Base-by-base conservation (phyloP, 768 basidiomycete genomes). In the Naganishia vishniacii region DNA sequence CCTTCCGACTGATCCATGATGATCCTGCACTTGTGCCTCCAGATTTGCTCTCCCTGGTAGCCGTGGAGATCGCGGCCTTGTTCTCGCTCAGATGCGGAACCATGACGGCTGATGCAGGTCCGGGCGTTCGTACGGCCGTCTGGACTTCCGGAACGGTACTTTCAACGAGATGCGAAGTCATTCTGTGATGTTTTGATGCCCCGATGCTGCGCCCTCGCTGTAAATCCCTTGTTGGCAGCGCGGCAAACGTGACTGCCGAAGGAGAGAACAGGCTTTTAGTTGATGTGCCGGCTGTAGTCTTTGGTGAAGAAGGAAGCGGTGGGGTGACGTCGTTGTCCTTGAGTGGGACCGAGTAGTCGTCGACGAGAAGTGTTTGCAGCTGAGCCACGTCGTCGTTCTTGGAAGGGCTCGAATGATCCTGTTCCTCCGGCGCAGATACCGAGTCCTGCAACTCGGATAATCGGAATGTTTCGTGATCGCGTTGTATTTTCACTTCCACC, bases 181-280 rank as follows among this genome's bases (percentile, higher is more conserved):
- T 40, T 31, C 64, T 47, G 34, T 31, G 34, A 40, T 48, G 45
- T 28, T 61, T 65, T 15, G 42, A 25, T 11, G 46, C 56, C 0
- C 64, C 64, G 11, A 65, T 48, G 28, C 64, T 65, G 45, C 56
- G 58, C 4, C 64, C 64, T 25, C 64, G 49, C 23, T 45, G 41
- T 4, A 56, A 56, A 48, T 64, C 63, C 23, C 63, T 49, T 0
- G 64, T 47, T 2, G 64, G 64, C 37, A 65, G 34, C 7, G 64
- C 64, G 11, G 64, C 58, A 40, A 65, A 65, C 4, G 64, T 49
- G 40, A 65, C 48, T 7, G 56, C 45, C 18, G 58, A 48, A 5
- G 64, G 64, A 3, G 64, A 65, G 59, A 65, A 65, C 7, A 40
- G 25, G 48, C 53, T 56, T 34, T 56, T 56, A 11, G 53, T 20